Base-by-base conservation (phyloP, 371 early-diverging fungal species). In the Capillidium heterosporum region DNA sequence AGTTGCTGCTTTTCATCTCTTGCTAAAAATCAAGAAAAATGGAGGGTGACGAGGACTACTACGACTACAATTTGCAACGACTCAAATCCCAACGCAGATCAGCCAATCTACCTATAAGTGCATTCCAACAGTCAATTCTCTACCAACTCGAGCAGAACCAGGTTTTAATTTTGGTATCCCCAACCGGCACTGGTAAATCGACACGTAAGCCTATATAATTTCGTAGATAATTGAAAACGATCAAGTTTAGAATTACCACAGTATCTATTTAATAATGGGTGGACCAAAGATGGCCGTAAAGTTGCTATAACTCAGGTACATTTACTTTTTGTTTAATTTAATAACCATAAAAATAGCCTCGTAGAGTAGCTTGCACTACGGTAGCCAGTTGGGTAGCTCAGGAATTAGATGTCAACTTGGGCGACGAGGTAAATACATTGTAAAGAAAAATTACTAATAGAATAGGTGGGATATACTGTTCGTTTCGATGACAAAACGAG, bases 291-390 rank as follows among this genome's bases (percentile, higher is more conserved):
- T 31, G 78, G 76, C 7, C 71, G 74, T 42, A 72, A 76, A 40
- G 76, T 95, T 32, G 84, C 84, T 17, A 80, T 88, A 58, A 91
- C 94, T 80, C 69, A 91, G 13, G 13, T 35, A 35, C 4, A 35
- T 7, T 35, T 35, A 82, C 74, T 72, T 72, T 58, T 29, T 23
- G 19, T 26, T 48, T n/a, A 19, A 52, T 49, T 47, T 49, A 27
- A 49, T 49, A 2, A 3, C 28, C 28, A 19, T 13, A 5, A 29
- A 15, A 19, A 23, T 98, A 99, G 63, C 99, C 99, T 23, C 82
- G 99, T 57, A 84, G 99, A 61, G 92, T 99, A n/a, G 97, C 99
- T 13, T 96, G 99, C 2, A 85, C 95, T 21, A 82, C 87, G 63
- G 93, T 98, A 88, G 87, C 97, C 0, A 76, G 84, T 27, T 86